Evolutionary conservation across 768 basidiomycete genomes (phyloP).

Genomic region (Coprinopsis strossmayeri): DNA sequence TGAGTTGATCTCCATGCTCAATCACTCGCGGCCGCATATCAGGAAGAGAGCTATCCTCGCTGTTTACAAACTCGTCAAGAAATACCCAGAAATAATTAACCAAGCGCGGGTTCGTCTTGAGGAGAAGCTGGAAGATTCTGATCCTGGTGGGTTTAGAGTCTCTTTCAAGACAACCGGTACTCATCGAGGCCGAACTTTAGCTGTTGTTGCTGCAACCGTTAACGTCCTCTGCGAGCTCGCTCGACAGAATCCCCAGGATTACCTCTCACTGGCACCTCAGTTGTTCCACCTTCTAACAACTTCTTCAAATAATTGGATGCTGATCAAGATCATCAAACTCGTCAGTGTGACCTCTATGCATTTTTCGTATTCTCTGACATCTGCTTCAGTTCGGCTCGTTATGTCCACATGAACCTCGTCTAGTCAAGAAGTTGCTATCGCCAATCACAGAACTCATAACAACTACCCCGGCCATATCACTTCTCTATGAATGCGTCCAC

Average conservation of each 20-base stretch:
- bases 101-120: conserved; percentile 63
- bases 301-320: conserved; percentile 98
- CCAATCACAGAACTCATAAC: conserved; percentile 95
- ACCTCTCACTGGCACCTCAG: conserved; percentile 84
- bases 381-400: conserved; percentile 78
- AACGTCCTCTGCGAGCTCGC: conserved; percentile 94
- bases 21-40: conserved; percentile 82
- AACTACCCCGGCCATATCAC: conserved; percentile 90
- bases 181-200: conserved; percentile 28
- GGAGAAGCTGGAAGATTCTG: conserved; percentile 76
- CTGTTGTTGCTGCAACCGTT: conserved; percentile 89
- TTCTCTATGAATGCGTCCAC: conserved; percentile 96
- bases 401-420: conserved; percentile 85
- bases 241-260: conserved; percentile 70
- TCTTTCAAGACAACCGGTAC: not conserved
- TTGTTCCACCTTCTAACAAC: conserved; percentile 90
- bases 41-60: conserved; percentile 87
- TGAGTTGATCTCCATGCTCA: conserved; percentile 81
- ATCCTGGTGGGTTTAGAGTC: conserved; percentile 43
- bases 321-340: conserved; percentile 97
- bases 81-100: conserved; percentile 73
- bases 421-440: conserved; percentile 90
- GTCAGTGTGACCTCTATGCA: conserved; percentile 32
- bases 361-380: not conserved
- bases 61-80: conserved; percentile 71